Evolutionary conservation across 1,284 basidiomycete species (phyloP).

Genomic region (Limonomyces culmigenus): DNA sequence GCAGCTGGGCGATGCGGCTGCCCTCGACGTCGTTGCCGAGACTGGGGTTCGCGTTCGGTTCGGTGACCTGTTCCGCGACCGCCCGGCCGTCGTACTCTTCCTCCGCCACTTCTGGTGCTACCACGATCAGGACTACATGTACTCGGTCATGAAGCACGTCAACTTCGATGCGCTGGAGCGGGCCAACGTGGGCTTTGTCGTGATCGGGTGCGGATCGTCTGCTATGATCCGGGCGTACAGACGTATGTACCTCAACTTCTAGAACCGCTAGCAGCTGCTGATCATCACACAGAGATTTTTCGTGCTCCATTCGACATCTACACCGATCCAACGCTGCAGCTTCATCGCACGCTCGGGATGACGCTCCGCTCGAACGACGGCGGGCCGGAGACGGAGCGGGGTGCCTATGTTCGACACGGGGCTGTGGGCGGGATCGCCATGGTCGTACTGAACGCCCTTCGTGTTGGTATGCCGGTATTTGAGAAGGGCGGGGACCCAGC

Average conservation of each 20-base stretch:
- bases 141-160: conserved; percentile 37
- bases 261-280: background rate
- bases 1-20: conserved; percentile 44
- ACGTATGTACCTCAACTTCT: conserved; percentile 19
- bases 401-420: conserved; percentile 51
- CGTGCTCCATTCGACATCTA: conserved; percentile 46
- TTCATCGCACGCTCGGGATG: conserved; percentile 70
- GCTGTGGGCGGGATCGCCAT: conserved; percentile 47
- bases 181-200: conserved; percentile 39
- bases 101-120: conserved; percentile 72
- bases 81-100: conserved; percentile 59
- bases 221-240: conserved; percentile 59
- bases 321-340: conserved; percentile 55
- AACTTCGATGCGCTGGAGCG: conserved; percentile 34
- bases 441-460: conserved; percentile 50
- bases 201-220: conserved; percentile 67
- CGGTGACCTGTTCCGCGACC: conserved; percentile 50
- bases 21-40: conserved; percentile 47
- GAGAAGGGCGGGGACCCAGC: conserved; percentile 61
- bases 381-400: conserved; percentile 28
- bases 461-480: conserved; percentile 61
- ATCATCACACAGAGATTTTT: conserved; percentile 31
- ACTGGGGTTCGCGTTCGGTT: conserved; percentile 52
- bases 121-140: conserved; percentile 74
- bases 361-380: conserved; percentile 29